Evolutionary conservation across 148 eudicot species (phyloP).

Genomic region (Linanthus parryae): DNA sequence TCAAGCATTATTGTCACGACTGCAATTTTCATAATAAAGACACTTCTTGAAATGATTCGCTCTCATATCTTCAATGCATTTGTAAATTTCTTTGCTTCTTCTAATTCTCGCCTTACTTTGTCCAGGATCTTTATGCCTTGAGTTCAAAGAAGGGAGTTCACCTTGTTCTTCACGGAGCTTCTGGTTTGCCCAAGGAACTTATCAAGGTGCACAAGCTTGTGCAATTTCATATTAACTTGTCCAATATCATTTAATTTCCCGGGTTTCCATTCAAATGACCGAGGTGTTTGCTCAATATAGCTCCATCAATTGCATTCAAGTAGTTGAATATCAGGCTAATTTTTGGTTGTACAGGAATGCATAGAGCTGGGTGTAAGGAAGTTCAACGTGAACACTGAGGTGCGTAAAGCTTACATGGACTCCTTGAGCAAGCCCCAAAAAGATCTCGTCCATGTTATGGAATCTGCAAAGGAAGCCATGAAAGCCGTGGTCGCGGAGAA

Average conservation of each 20-base stretch:
- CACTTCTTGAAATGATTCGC: background rate
- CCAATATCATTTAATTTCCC: background rate
- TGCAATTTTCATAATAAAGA: background rate
- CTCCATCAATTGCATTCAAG: background rate
- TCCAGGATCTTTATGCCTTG: conserved; percentile 62
- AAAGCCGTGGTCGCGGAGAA: conserved; percentile 82
- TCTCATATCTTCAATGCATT: background rate
- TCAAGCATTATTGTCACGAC: too few species aligned
- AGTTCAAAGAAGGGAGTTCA: conserved; percentile 60
- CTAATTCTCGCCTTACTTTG: conserved; percentile 2
- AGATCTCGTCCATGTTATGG: conserved; percentile 77
- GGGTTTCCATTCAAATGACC: background rate
- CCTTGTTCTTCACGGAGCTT: conserved; percentile 97
- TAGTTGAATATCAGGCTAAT: background rate
- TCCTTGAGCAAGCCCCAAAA: conserved; percentile 46
- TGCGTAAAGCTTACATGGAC: conserved; percentile 92
- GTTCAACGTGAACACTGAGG: conserved; percentile 97
- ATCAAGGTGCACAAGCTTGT: conserved; percentile 51
- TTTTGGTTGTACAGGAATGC: conserved; percentile 57
- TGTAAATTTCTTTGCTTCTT: conserved; percentile 7
- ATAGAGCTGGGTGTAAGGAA: conserved; percentile 84
- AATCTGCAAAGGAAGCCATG: conserved; percentile 91
- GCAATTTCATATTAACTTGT: background rate
- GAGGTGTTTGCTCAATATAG: background rate
- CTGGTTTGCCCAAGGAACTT: conserved; percentile 74